Base-by-base conservation (phyloP, 805 yeast genomes). In the Candida xiaguanensis region DNA sequence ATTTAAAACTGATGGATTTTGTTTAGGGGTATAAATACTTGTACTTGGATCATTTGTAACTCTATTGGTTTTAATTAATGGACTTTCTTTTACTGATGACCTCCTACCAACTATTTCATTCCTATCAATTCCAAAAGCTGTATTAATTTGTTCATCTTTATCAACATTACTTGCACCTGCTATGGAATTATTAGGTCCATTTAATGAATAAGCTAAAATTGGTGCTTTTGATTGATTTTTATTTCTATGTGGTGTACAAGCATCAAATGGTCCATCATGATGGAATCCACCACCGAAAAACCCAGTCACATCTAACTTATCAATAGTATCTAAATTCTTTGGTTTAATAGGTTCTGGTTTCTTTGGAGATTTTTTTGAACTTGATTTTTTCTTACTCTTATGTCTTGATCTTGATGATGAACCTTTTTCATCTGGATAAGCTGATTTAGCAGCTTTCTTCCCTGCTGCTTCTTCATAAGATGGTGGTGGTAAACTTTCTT, bases 181-280 rank as follows among this genome's bases (percentile, higher is more conserved):
- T 45, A 91, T 80, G 5, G 91, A 75, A 54, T 78, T 84, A 63
- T 93, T 93, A 46, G 98, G 96, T 0, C 98, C 97, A 63, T 91
- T 95, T 5, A 75, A 85, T 0, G 97, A 96, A 73, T 91, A 93
- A 0, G 99, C 99, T 67, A 79, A 70, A 12, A 93, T 96, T 4
- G 99, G 99, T 0, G 97, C 95, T 33, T 78, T 80, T 55, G 72
- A 68, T 47, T 64, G 66, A 42, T 77, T 72, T 64, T 84, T 85
- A 63, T 93, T 93, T 59, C 98, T 80, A 61, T 87, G 96, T 6
- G 99, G 98, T 2, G 95, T 85, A 61, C 98, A 91, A 1, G 99
- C 99, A 59, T 93, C 99, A 59, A 93, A 93, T 12, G 99, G 99
- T 9, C 99, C 99, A 65, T 93, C 99, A 61, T 93, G 98, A 62